phyloP scores from a whole-genome alignment of 805 yeast genomes.

The Hanseniaspora lachancei region DNA sequence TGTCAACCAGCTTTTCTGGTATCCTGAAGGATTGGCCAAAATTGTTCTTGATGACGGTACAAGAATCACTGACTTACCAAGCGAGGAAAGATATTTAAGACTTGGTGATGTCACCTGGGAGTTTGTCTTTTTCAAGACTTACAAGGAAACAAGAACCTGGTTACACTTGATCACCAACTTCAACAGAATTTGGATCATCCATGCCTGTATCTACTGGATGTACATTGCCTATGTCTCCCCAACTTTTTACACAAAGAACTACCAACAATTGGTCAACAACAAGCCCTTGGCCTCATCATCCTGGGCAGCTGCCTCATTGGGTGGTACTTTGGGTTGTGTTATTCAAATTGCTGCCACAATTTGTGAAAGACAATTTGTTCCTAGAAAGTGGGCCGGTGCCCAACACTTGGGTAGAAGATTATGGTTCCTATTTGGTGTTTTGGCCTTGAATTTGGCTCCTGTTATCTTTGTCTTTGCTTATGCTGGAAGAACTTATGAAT shows the following conservation, averaged over 20 bases:
- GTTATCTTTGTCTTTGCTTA: conserved; percentile 73
- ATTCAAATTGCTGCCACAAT: conserved; percentile 80
- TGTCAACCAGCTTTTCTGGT: conserved; percentile 97
- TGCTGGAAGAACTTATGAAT: conserved; percentile 52
- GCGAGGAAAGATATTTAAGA: conserved; percentile 75
- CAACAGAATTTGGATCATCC: conserved; percentile 97
- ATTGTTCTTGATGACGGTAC: conserved; percentile 86
- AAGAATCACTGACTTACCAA: conserved; percentile 77
- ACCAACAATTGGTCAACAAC: conserved; percentile 68
- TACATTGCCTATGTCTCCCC: conserved; percentile 89
- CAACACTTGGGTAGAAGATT: conserved; percentile 87
- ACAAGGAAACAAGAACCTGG: conserved; percentile 94
- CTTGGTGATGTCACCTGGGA: conserved; percentile 90
- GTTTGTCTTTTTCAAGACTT: conserved; percentile 87
- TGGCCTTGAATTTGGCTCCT: conserved; percentile 69
- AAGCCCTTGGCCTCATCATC: conserved; percentile 79
- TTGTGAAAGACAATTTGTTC: conserved; percentile 91
- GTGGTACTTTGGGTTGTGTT: conserved; percentile 73
- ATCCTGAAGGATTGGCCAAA: conserved; percentile 95
- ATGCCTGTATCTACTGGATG: conserved; percentile 84
- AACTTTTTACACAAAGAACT: conserved; percentile 74
- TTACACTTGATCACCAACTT: conserved; percentile 87
- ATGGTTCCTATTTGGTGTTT: conserved; percentile 52
- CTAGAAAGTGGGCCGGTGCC: conserved; percentile 98
- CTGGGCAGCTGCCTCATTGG: conserved; percentile 89